Evolutionary conservation across 768 basidiomycete species (phyloP), one percentile per base, ranked within the genome.

Genomic region (Termitomyces sp.): DNA sequence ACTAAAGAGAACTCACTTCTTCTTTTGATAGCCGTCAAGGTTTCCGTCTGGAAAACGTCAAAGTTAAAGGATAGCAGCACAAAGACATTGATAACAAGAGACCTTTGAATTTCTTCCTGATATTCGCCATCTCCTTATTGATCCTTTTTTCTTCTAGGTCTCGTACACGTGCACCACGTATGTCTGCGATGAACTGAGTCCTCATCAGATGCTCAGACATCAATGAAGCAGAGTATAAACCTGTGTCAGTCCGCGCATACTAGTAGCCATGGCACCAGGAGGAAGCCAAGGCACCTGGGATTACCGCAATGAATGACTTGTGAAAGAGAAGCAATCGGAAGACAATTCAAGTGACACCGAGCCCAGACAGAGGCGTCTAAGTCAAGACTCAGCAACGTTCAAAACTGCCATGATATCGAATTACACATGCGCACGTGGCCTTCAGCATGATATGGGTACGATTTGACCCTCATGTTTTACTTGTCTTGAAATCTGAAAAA

Each of bases 81-180:
- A 28, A 35, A 15, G 10, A 17, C n/a, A 26, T 19, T 21, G 47
- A 38, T 49, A n/a, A 26, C 19, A 15, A 48, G 31, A 45, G 12
- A 90, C 94, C 93, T 81, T 98, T 98, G 79, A 99, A 98, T 72
- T 96, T 94, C 79, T 97, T 96, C 59, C 97, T 80, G 60, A 99
- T 99, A 66, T 99, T 98, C 0, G 97, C 97, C 97, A 99, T 98
- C 75, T 99, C 97, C 73, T 98, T 95, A 76, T 99, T 99, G 64
- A 99, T 97, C 54, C 97, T 79, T 74, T 98, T 98, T 80, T 98
- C 96, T 69, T 99, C 97, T 52, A 98, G 75, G 71, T 99, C 97
- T 54, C 96, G 85, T 21, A 98, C 95, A 56, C 96, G 79, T 50
- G 96, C 96, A 50, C 97, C 94, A 55, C 97, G 89, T 66, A 99